A percentile compares a stretch with the other conserved stretches of the same genome.
These are phyloP conservation scores for Pyrenophora tritici-repentis DNA, from an alignment of 2,329 filamentous ascomycete species.

Conservation along the genomic window DNA sequence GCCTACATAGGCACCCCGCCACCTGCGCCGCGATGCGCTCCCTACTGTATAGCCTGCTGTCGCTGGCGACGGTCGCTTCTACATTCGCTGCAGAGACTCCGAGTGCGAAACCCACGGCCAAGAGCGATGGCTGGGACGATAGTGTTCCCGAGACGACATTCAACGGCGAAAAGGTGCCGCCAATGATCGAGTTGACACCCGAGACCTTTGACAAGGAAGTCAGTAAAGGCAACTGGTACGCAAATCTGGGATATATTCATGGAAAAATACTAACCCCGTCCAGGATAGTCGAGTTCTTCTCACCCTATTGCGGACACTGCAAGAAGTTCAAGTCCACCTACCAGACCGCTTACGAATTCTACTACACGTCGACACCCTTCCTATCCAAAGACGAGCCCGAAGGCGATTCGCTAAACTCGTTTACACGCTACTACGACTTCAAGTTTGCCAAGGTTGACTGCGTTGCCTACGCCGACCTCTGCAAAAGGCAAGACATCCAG, in stretches of 20 bases:
- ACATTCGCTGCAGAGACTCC: constrained; percentile 29
- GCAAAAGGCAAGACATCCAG: constrained; percentile 66
- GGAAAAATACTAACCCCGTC: background rate
- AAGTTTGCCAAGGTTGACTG: constrained; percentile 88
- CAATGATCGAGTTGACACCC: constrained; percentile 64
- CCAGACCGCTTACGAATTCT: constrained; percentile 95
- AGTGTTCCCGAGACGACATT: constrained; percentile 60
- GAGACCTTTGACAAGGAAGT: constrained; percentile 63
- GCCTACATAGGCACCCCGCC: constrained; percentile 14
- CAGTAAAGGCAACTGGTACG: constrained; percentile 70
- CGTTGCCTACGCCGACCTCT: constrained; percentile 79
- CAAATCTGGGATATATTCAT: background rate
- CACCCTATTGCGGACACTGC: constrained; percentile 70
- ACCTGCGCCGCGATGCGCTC: constrained; percentile 40
- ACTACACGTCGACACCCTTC: constrained; percentile 81
- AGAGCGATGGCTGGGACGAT: constrained; percentile 36
- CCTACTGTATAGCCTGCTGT: constrained; percentile 43
- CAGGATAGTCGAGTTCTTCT: constrained; percentile 57
- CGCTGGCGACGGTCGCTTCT: constrained; percentile 44
- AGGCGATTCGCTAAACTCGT: constrained; percentile 64
- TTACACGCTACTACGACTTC: constrained; percentile 85
- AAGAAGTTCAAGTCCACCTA: constrained; percentile 78
- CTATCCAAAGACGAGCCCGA: constrained; percentile 53
- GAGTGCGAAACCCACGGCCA: constrained; percentile 17
- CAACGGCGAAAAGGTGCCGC: constrained; percentile 69